Conservation (phyloP, 2,329 filamentous ascomycete species). For the Microcera coccophila region DNA sequence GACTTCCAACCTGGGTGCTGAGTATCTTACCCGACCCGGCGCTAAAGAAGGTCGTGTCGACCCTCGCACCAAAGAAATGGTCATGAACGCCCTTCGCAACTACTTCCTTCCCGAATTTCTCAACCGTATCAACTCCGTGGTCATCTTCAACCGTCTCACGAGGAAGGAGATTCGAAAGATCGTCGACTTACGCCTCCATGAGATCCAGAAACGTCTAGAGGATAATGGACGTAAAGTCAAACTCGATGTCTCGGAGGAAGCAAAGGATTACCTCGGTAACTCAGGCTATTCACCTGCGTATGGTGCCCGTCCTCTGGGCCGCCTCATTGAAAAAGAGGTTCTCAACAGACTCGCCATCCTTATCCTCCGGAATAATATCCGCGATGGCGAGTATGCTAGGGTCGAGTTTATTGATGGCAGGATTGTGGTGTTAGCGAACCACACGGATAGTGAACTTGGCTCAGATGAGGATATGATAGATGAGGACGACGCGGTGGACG, state of each 20-base stretch:
- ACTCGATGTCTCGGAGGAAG: conserved; percentile 79
- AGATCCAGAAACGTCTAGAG: conserved; percentile 88
- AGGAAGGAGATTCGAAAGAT: conserved; percentile 89
- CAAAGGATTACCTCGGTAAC: conserved; percentile 87
- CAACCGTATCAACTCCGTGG: conserved; percentile 91
- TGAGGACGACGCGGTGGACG: conserved; percentile 68
- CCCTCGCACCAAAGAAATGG: conserved; percentile 76
- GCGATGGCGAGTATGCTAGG: conserved; percentile 77
- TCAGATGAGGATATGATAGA: conserved; percentile 72
- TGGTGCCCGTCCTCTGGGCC: conserved; percentile 80
- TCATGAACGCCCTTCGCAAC: conserved; percentile 85
- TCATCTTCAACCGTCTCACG: conserved; percentile 97
- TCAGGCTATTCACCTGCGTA: conserved; percentile 95
- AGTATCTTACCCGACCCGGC: conserved; percentile 79
- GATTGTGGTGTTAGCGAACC: conserved; percentile 79
- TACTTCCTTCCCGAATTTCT: conserved; percentile 99
- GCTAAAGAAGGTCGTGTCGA: conserved; percentile 82
- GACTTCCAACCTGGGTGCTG: conserved; percentile 95
- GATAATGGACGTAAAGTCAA: conserved; percentile 79
- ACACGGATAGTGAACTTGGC: conserved; percentile 57
- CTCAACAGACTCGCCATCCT: conserved; percentile 89
- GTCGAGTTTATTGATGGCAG: conserved; percentile 77
- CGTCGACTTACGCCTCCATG: conserved; percentile 80
- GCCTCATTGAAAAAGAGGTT: conserved; percentile 95
- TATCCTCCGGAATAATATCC: conserved; percentile 79